These are phyloP conservation scores for Zelonia costaricensis DNA, from an alignment of 208 protist genomes.

Conservation along the genomic window DNA sequence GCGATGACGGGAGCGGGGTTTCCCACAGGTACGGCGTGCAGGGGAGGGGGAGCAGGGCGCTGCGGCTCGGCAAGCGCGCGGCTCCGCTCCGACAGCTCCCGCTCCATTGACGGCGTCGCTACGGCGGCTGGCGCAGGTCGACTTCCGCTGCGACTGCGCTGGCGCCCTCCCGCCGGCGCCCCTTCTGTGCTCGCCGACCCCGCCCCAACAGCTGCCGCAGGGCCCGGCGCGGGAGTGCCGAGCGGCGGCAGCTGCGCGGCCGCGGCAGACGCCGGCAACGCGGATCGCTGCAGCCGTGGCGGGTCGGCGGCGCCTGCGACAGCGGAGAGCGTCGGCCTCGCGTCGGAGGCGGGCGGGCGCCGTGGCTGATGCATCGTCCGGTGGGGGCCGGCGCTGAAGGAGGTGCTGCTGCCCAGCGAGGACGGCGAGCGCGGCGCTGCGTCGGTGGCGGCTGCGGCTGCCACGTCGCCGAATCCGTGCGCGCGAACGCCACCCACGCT, in stretches of 20 bases:
- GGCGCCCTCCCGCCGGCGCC: not conserved
- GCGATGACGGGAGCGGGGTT: not conserved
- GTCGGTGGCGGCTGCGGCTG: not conserved
- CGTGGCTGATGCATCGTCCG: conserved; percentile 21
- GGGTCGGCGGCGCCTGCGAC: conserved; percentile 10
- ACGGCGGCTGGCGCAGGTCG: not conserved
- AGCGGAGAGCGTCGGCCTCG: not conserved
- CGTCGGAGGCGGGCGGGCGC: conserved; percentile 8
- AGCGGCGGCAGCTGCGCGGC: conserved; percentile 3
- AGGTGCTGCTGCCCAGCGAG: conserved; percentile 3
- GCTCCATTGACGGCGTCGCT: conserved; percentile 1
- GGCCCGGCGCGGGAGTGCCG: not conserved
- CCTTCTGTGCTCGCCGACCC: too few relatives aligned
- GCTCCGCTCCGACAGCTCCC: not conserved
- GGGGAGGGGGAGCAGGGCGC: not conserved
- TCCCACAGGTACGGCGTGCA: not conserved
- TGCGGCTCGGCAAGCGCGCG: conserved; percentile 25
- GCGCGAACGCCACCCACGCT: too few relatives aligned
- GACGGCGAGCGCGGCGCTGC: not conserved
- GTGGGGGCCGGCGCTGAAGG: not conserved
- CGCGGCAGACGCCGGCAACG: conserved; percentile 5
- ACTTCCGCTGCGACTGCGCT: not conserved
- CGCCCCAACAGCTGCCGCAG: too few relatives aligned
- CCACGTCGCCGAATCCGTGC: too few relatives aligned
- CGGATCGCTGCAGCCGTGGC: conserved; percentile 46